Evolutionary conservation across 1,284 basidiomycete species (phyloP), one percentile per base, ranked within the genome.

Genomic region (Ustilago vetiveriae): DNA sequence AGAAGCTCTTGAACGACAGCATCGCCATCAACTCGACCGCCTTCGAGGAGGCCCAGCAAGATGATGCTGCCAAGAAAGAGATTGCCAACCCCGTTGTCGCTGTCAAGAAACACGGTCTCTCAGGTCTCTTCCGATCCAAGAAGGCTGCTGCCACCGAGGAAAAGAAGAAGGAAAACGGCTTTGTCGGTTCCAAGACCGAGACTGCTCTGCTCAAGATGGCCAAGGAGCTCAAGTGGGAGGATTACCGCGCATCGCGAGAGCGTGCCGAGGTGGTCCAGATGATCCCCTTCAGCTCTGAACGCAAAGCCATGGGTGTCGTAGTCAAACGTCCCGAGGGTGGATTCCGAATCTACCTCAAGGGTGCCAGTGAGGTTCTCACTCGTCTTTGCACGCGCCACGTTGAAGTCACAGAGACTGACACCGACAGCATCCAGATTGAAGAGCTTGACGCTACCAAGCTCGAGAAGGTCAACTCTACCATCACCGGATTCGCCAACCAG

Each of bases 401-500:
- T 62, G 87, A 90, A 36, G 89, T 93, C 44, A 66, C 44, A 41
- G 58, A 24, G 22, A 83, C 85, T 22, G 74, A 78, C 48, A 88
- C 88, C 67, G 68, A 72, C 42, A 43, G 44, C 11, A 30, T 68
- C 19, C 63, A 48, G 8, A 40, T 66, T 13, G 47, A 54, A 14
- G n/a, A 43, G n/a, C 58, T 76, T 40, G 49, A 67, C 22, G 85
- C 86, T 17, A 83, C 88, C 17, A 88, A 88, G 17, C 85, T 85
- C 67, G 88, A 90, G 70, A 95, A 95, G 77, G 90, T 97, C 79
- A 87, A 86, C 26, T 86, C 90, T 53, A 97, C 93, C 16, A 98
- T 95, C 83, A 93, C 94, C 72, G 94, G 94, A 84, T 98, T 97
- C 82, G 94, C 94, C 77, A 92, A 94, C 83, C 94, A 98, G 85